These are phyloP conservation scores for Parastagonospora avenae DNA, from an alignment of 2,329 filamentous ascomycete genomes.

Conservation along the genomic window DNA sequence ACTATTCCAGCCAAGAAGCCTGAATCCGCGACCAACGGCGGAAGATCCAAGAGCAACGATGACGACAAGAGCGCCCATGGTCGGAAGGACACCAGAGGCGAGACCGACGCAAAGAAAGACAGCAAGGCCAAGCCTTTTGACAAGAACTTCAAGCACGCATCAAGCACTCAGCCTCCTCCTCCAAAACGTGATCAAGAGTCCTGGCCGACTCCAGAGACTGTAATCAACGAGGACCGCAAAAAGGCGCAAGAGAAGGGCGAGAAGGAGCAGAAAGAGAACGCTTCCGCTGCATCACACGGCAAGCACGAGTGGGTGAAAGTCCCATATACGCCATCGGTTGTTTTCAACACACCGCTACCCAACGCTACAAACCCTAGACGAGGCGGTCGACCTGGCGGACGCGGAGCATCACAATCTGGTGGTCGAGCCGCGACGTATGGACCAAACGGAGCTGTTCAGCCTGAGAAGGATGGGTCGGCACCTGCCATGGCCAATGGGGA, in stretches of 20 bases:
- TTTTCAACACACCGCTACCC: constrained; percentile 85
- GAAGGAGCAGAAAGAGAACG: constrained; percentile 66
- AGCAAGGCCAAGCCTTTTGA: constrained; percentile 33
- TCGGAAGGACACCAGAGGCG: constrained; percentile 33
- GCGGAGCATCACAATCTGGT: constrained; percentile 62
- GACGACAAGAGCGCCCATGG: constrained; percentile 32
- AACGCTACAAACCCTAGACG: constrained; percentile 44
- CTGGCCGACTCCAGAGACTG: constrained; percentile 90
- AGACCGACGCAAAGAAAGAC: constrained; percentile 34
- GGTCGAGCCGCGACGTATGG: constrained; percentile 51
- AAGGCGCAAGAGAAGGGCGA: constrained; percentile 70
- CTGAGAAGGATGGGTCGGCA: constrained; percentile 44
- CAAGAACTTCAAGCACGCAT: constrained; percentile 30
- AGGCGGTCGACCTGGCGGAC: constrained; percentile 57
- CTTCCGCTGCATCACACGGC: constrained; percentile 49
- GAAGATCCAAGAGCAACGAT: constrained; percentile 26
- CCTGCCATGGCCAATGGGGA: constrained; percentile 35
- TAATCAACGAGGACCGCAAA: constrained; percentile 76
- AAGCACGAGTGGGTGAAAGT: constrained; percentile 89
- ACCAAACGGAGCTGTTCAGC: constrained; percentile 43
- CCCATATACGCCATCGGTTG: constrained; percentile 80
- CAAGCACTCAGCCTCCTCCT: constrained; percentile 57
- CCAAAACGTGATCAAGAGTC: constrained; percentile 76
- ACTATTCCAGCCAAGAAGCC: constrained; percentile 28
- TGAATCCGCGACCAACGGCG: constrained; percentile 25